Conservation (phyloP, 495 filamentous ascomycete species). For the Penicillium malachiteum region DNA sequence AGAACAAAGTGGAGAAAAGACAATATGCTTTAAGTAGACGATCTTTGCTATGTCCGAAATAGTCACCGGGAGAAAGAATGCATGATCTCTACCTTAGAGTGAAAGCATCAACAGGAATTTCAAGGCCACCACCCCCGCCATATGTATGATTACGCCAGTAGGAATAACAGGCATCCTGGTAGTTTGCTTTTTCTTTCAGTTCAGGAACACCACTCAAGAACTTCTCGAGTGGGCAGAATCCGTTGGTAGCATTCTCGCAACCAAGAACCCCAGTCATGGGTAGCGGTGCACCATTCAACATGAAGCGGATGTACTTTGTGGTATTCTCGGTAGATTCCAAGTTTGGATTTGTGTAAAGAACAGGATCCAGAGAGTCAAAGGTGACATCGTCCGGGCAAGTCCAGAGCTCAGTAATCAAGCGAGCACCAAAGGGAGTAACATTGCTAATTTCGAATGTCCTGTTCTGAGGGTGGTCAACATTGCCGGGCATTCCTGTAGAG, state of each 20-base stretch:
- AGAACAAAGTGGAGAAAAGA: too few relatives aligned
- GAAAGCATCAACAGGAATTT: background rate
- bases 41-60: too few relatives aligned
- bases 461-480: conserved; percentile 42
- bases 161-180: conserved; percentile 32
- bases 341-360: conserved; percentile 29
- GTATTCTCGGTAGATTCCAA: conserved; percentile 15
- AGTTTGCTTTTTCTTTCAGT: conserved; percentile 23
- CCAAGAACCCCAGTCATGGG: conserved; percentile 22
- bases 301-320: conserved; percentile 29
- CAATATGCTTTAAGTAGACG: too few relatives aligned
- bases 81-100: too few relatives aligned
- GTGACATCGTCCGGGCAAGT: conserved; percentile 23
- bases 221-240: conserved; percentile 26
- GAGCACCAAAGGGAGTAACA: conserved; percentile 59
- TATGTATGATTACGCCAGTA: conserved; percentile 8
- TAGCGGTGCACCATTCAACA: conserved; percentile 30
- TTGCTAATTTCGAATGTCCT: conserved; percentile 23
- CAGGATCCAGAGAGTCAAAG: conserved; percentile 20
- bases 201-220: conserved; percentile 22
- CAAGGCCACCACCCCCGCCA: background rate
- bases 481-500: conserved; percentile 38
- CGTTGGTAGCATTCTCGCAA: conserved; percentile 25
- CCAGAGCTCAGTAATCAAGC: conserved; percentile 61
- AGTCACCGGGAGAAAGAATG: too few relatives aligned